Evolutionary conservation across 2,329 filamentous ascomycete species (phyloP).

Genomic region (Pseudopithomyces chartarum): DNA sequence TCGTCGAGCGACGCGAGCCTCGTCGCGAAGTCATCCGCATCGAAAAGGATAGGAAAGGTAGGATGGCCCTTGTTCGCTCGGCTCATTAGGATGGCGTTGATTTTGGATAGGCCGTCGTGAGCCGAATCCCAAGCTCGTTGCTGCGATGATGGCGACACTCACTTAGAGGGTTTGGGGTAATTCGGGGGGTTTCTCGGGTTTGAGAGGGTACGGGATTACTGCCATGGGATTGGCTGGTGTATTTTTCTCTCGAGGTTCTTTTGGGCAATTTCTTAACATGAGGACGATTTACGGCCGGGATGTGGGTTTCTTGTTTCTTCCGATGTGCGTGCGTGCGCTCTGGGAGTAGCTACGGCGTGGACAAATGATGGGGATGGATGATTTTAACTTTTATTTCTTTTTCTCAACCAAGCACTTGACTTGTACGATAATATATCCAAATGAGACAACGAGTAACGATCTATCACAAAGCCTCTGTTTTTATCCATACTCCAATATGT

Average conservation of each 20-base stretch:
- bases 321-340: neutral
- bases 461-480: neutral
- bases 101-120: slow-evolving; percentile 42
- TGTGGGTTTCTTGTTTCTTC: neutral
- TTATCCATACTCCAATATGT: no score
- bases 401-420: neutral
- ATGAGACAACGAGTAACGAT: slow-evolving; percentile 7
- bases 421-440: neutral
- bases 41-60: slow-evolving; percentile 94
- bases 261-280: neutral
- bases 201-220: no score
- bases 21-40: slow-evolving; percentile 67
- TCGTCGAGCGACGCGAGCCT: slow-evolving; percentile 61
- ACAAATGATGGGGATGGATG: slow-evolving; percentile 3
- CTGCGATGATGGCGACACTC: slow-evolving; percentile 51
- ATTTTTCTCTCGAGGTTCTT: neutral
- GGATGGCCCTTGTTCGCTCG: slow-evolving; percentile 83
- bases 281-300: neutral
- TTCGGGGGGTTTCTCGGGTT: no score
- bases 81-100: slow-evolving; percentile 57
- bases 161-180: slow-evolving; percentile 35
- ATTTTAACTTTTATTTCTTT: neutral
- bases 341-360: slow-evolving; percentile 9
- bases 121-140: slow-evolving; percentile 50
- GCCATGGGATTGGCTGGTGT: no score